These are phyloP conservation scores for Candolleomyces aberdarensis DNA, from an alignment of 768 basidiomycete genomes.

Conservation along the genomic window DNA sequence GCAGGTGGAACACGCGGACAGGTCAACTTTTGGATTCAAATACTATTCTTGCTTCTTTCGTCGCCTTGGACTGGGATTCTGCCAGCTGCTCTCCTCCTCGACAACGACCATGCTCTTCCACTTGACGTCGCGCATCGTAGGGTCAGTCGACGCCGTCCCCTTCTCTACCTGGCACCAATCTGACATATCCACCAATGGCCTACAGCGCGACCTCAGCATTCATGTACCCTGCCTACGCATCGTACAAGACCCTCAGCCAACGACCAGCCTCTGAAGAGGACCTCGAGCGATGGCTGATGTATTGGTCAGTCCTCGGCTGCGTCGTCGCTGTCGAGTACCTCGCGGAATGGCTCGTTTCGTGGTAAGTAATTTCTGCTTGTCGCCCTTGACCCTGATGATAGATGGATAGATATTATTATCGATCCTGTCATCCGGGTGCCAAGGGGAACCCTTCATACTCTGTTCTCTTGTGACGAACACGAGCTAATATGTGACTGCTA, in stretches of 20 bases:
- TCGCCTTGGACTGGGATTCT: background rate
- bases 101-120: slow-evolving; percentile 41
- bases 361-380: slow-evolving; percentile 45
- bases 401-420: slow-evolving; percentile 6
- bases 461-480: background rate
- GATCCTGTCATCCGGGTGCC: background rate
- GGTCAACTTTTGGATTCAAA: background rate
- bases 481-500: background rate
- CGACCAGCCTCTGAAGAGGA: slow-evolving; percentile 83
- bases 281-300: slow-evolving; percentile 94
- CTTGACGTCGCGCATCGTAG: slow-evolving; percentile 45
- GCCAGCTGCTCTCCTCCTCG: background rate
- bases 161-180: background rate
- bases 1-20: background rate
- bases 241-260: slow-evolving; percentile 90
- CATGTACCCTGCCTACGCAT: slow-evolving; percentile 92
- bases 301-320: slow-evolving; percentile 89
- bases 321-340: slow-evolving; percentile 80
- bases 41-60: background rate
- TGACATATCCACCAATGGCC: background rate
- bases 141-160: slow-evolving; percentile 27
- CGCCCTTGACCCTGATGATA: background rate
- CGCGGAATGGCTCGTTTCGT: slow-evolving; percentile 84
- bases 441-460: background rate
- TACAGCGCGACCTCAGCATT: slow-evolving; percentile 71